Evolutionary conservation across 306 rosid genomes (phyloP), one percentile per base, ranked within the genome.

Genomic region (Herpetospermum pedunculosum): DNA sequence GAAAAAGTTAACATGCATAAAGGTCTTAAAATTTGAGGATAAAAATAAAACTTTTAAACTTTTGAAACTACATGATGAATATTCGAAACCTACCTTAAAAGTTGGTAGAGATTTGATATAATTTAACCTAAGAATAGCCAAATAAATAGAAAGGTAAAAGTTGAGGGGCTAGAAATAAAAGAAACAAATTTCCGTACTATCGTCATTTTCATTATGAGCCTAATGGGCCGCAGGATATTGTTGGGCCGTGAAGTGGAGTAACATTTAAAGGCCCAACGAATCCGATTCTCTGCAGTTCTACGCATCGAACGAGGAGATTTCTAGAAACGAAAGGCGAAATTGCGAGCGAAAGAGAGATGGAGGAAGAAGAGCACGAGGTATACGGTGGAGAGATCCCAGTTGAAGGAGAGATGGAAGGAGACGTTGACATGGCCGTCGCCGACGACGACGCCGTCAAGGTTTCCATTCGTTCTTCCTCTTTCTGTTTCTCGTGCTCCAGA

Each of bases 341-440:
- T 40, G 72, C 6, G 50, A 21, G 52, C 1, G 34, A 21, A 12
- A 21, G 67, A 58, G 74, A 35, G 12, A 92, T 92, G 98, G 96
- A 92, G 6, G 98, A 90, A 81, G 98, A 92, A 72, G 98, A 90
- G 80, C 98, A 92, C 55, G 98, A 92, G 88, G 96, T 90, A 38
- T 90, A 92, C 89, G 98, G 96, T 12, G 98, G 91, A 49, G 98
- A 90, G 74, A 92, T 92, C 70, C 98, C 98, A 0, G 96, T 85
- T 78, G 96, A 80, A 5, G 90, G 78, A 7, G 97, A 89, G 71
- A 90, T 85, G 96, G 89, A 53, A 16, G 81, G 79, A 25, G 94
- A 92, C 76, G 81, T 88, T 3, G 94, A 92, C 76, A 92, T 92
- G 92, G 83, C 98, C 75, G 75, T 80, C 26, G 89, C 85, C 64